A percentile compares a stretch with the other conserved stretches of the same genome.
These are phyloP conservation scores for Hericium rajendrae DNA, from an alignment of 768 basidiomycete species.

Conservation along the genomic window DNA sequence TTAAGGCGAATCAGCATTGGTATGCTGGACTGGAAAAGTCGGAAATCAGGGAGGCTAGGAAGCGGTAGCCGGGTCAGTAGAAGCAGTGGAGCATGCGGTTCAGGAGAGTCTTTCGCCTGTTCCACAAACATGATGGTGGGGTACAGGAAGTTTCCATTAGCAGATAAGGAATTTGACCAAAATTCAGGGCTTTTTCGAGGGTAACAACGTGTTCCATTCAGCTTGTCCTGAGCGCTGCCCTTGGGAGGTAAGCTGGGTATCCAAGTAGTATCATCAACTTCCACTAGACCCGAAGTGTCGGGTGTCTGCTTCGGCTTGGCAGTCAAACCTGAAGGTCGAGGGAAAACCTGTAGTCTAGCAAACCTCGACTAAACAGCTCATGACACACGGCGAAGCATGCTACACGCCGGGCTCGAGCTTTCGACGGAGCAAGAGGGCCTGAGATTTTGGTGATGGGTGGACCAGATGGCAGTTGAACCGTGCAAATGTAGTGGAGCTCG, in stretches of 20 bases:
- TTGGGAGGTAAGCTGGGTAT: conserved; percentile 1
- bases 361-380: conserved; percentile 37
- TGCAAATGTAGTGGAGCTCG: conserved; percentile 33
- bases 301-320: not conserved
- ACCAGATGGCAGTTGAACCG: conserved; percentile 36
- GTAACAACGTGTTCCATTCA: conserved; percentile 43
- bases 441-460: conserved; percentile 31
- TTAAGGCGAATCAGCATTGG: conserved; percentile 33
- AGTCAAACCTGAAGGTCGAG: conserved; percentile 16
- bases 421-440: conserved; percentile 37
- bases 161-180: conserved; percentile 40
- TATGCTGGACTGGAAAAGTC: conserved; percentile 47
- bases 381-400: conserved; percentile 51
- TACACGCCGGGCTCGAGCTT: conserved; percentile 44
- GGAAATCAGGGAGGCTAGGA: conserved; percentile 45
- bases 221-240: conserved; percentile 6
- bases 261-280: conserved; percentile 2
- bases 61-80: conserved; percentile 61
- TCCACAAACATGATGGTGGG: conserved; percentile 41
- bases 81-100: conserved; percentile 46
- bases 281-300: conserved; percentile 7
- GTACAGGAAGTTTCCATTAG: conserved; percentile 33
- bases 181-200: conserved; percentile 52
- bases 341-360: conserved; percentile 36
- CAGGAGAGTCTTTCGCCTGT: conserved; percentile 14